Evolutionary conservation across 805 yeast species (phyloP).

Genomic region (Pichia nanzhaoensis): DNA sequence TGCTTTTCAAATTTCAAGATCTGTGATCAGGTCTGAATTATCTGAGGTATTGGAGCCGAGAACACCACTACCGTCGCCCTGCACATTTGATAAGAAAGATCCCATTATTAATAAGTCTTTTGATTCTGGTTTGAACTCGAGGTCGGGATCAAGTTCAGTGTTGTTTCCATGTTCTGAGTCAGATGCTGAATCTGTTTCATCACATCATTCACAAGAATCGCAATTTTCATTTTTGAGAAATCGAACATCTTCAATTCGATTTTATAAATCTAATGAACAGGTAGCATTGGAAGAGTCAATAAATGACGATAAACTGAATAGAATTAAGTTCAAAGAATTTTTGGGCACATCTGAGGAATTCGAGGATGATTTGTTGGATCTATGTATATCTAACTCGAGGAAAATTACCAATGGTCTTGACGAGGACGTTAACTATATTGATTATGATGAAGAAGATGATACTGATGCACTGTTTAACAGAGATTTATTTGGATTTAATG

Average conservation of each 20-base stretch:
- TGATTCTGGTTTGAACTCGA: neutral
- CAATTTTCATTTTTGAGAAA: conserved; percentile 27
- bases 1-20: neutral
- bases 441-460: conserved; percentile 31
- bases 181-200: conserved; percentile 15
- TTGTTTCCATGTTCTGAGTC: neutral
- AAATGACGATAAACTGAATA: conserved; percentile 9
- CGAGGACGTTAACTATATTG: conserved; percentile 14
- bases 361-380: conserved; percentile 24
- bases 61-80: conserved; percentile 8
- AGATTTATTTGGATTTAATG: conserved; percentile 26
- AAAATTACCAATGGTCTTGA: conserved; percentile 4
- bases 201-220: conserved; percentile 16
- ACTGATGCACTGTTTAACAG: conserved; percentile 34
- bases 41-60: conserved; percentile 1
- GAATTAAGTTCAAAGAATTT: conserved; percentile 6
- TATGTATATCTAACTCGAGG: conserved; percentile 5
- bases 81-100: neutral
- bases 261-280: conserved; percentile 31
- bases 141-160: neutral
- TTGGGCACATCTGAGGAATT: conserved; percentile 14
- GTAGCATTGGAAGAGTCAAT: conserved; percentile 22
- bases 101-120: neutral
- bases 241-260: conserved; percentile 32
- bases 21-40: neutral